A percentile compares a stretch with the other conserved stretches of the same genome.
Conservation (phyloP, 441 rosid species). For the Bocquillonia castaneifolia region DNA sequence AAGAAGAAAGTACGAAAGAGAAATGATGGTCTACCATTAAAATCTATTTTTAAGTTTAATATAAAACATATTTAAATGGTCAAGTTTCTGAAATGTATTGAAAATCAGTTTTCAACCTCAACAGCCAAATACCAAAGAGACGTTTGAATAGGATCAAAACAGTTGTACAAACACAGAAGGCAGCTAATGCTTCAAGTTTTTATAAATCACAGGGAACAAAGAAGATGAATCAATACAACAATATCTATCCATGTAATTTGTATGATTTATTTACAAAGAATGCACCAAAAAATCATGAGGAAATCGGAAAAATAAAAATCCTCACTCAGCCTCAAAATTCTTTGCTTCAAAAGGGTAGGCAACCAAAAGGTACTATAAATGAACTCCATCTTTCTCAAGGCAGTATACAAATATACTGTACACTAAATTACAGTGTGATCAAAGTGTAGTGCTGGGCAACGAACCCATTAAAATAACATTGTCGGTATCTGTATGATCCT, state of each 20-base stretch:
- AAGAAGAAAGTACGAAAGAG: no score
- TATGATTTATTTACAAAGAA: background rate
- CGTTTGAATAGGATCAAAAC: no score
- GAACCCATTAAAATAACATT: conserved; percentile 73
- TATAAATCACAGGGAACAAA: background rate
- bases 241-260: background rate
- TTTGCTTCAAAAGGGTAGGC: conserved; percentile 6
- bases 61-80: no score
- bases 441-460: conserved; percentile 56
- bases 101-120: no score
- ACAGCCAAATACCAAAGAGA: no score
- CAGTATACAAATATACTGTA: conserved; percentile 20
- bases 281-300: background rate
- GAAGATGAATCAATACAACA: background rate
- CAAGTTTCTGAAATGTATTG: no score
- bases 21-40: no score
- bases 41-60: no score
- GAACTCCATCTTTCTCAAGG: conserved; percentile 16
- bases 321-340: conserved; percentile 14
- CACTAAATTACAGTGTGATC: conserved; percentile 17
- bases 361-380: conserved; percentile 14
- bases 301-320: background rate
- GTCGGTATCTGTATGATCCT: conserved; percentile 39
- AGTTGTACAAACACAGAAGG: background rate
- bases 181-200: no score